Percentiles rank a stretch among this genome's conserved stretches.
Evolutionary conservation across 441 rosid species (phyloP).

Genomic region (Jatropha podagrica): DNA sequence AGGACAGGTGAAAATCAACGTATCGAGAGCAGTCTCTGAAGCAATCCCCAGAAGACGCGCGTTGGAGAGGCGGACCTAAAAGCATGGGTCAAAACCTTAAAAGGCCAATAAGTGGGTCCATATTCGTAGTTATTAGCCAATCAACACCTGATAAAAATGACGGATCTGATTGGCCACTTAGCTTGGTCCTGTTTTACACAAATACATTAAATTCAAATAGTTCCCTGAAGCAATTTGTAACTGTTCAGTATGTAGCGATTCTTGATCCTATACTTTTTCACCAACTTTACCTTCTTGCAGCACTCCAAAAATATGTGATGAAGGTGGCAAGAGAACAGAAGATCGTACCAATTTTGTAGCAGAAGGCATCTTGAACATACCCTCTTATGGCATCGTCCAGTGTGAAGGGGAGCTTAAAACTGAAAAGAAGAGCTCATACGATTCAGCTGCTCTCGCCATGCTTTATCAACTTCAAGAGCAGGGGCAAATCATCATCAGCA

Average conservation of each 20-base stretch:
- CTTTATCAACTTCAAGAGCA: slow-evolving; percentile 57
- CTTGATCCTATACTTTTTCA: not conserved
- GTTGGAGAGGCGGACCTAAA: too few species aligned
- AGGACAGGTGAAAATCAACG: too few species aligned
- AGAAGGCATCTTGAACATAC: slow-evolving; percentile 49
- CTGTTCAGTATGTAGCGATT: not conserved
- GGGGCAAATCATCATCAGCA: slow-evolving; percentile 46
- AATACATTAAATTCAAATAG: not conserved
- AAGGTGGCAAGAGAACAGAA: slow-evolving; percentile 39
- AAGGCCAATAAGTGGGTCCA: too few species aligned
- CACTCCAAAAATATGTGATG: slow-evolving; percentile 43
- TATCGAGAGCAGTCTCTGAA: too few species aligned
- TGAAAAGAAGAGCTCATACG: slow-evolving; percentile 84
- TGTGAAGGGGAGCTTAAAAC: slow-evolving; percentile 64
- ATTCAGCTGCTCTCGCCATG: slow-evolving; percentile 69
- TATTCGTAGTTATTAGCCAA: too few species aligned
- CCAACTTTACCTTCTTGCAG: slow-evolving; percentile 36
- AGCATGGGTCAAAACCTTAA: too few species aligned
- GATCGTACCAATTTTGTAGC: slow-evolving; percentile 61
- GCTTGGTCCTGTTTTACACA: not conserved
- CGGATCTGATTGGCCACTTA: too few species aligned
- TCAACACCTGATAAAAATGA: too few species aligned
- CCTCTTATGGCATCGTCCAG: slow-evolving; percentile 42
- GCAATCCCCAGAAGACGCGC: too few species aligned
- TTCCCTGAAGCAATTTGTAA: not conserved